Evolutionary conservation across 2,329 filamentous ascomycete genomes (phyloP), one percentile per base, ranked within the genome.

Genomic region (Neonectria sp.): DNA sequence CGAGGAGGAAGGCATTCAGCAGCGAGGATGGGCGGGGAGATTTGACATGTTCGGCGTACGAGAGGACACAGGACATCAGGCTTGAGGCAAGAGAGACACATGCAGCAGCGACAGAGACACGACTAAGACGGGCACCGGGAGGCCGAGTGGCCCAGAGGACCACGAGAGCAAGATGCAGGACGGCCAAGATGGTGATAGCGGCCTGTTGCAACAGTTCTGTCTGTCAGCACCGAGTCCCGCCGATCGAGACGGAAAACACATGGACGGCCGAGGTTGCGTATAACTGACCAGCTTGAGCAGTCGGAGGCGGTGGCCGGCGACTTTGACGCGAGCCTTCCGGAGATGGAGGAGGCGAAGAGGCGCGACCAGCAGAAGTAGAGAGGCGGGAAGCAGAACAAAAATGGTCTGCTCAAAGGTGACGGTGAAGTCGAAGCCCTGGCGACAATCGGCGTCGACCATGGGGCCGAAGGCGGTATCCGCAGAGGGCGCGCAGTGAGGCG

Each of bases 381-480:
- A 71, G 9, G 78, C 76, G 2, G 80, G 81, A 2, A 73, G 67
- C 9, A 79, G 73, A 40, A 77, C 71, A 45, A 82, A 75, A 53
- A 82, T 70, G 33, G 75, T 78, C 27, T 82, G 78, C 67, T 82
- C 79, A 53, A 89, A 80, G n/a, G 84, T 81, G 15, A 89, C 75
- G 3, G 84, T 85, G 53, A 88, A 84, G 73, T 89, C 87, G 61
- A 85, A 85, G 17, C 82, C 76, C 45, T 82, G 78, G 24, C 83
- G 81, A 21, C 83, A 82, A 49, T 68, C 56, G 12, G 65, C 49
- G 21, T 55, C 63, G 27, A 77, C 62, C 9, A 77, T 57, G 3
- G 76, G 76, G 3, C 76, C 76, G 40, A 77, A 77, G 21, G 69
- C 71, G 11, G 69, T 71, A 31, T 77, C 76, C n/a, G 73, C 65